Evolutionary conservation across 2,329 filamentous ascomycete genomes (phyloP), one percentile per base, ranked within the genome.

Genomic region (Scortechinia acanthostroma): DNA sequence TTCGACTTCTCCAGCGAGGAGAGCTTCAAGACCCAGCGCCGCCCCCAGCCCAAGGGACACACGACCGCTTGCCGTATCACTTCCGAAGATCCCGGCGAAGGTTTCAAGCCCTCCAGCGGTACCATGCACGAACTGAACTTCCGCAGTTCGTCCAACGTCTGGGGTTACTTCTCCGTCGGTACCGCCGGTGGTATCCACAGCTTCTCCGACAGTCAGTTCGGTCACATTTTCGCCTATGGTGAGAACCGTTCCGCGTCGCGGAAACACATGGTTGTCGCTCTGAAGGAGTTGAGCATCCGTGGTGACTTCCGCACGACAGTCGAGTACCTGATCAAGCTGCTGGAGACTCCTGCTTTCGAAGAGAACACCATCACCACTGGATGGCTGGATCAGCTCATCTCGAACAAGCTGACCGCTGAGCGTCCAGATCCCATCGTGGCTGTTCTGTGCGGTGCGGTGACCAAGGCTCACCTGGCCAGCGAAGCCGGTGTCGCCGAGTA

Each of bases 121-220:
- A 95, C 91, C 45, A 94, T 98, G 81, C 93, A 97, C 72, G 93
- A 98, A 61, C 74, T 98, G 60, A 98, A 98, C 76, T 98, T 98
- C 81, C 82, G 93, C 61, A 94, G 87, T 73, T 95, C 90, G 64
- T 97, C 93, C 51, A 98, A 98, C 55, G 93, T 97, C 46, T 98
- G 93, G 93, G 93, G 93, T 76, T 98, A 98, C 70, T 98, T 98
- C 81, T 98, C 93, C 45, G 93, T 98, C 64, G 88, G 91, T 71
- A 93, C 91, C 6, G 85, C 90, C 46, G 91, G 91, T 71, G 91
- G 91, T 67, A 98, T 98, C 53, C 93, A 98, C 80, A 96, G 89
- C 67, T 98, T 95, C 77, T 97, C 93, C 4, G 93, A 98, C 72
- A 94, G 88, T 59, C 93, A 98, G 62, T 98, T 98, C 57, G 93